phyloP scores from a whole-genome alignment of 2,329 filamentous ascomycete genomes.

The Fonsecaea monophora region DNA sequence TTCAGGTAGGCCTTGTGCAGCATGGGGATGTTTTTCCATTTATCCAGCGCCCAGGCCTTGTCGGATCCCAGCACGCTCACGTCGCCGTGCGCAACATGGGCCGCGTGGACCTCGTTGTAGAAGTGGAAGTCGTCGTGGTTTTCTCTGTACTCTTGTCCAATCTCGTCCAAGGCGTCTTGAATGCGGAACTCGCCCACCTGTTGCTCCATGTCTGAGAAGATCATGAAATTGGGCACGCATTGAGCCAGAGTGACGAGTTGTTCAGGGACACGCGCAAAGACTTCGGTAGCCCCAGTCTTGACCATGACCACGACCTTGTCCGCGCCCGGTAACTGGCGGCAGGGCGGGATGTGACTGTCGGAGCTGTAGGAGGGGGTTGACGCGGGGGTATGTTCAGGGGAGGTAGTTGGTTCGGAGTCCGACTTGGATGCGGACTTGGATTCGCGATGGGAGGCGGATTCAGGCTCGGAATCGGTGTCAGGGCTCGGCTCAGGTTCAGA shows the following conservation, averaged over 20 bases:
- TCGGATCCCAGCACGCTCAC: constrained; percentile 32
- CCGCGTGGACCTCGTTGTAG: constrained; percentile 40
- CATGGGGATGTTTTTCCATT: constrained; percentile 69
- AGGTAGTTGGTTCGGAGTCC: constrained; percentile 2
- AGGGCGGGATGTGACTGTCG: constrained; percentile 21
- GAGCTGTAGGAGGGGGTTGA: neutral
- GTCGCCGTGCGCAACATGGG: constrained; percentile 30
- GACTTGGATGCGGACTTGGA: neutral
- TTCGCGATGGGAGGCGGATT: neutral
- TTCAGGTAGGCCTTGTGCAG: constrained; percentile 61
- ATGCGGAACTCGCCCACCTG: constrained; percentile 44
- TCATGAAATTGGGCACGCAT: constrained; percentile 59
- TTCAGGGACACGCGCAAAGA: constrained; percentile 60
- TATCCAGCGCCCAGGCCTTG: constrained; percentile 62
- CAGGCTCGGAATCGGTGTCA: neutral
- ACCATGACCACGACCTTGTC: constrained; percentile 53
- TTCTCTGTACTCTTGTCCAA: constrained; percentile 50
- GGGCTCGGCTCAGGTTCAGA: neutral
- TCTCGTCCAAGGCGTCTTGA: constrained; percentile 45
- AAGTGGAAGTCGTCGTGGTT: constrained; percentile 60
- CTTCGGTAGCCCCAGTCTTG: constrained; percentile 65
- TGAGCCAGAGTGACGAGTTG: constrained; percentile 62
- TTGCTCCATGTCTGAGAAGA: constrained; percentile 49
- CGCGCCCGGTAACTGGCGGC: constrained; percentile 33
- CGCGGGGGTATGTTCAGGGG: constrained; percentile 1